phyloP scores from a whole-genome alignment of 345 rosid species.

The Brassica rapa region DNA sequence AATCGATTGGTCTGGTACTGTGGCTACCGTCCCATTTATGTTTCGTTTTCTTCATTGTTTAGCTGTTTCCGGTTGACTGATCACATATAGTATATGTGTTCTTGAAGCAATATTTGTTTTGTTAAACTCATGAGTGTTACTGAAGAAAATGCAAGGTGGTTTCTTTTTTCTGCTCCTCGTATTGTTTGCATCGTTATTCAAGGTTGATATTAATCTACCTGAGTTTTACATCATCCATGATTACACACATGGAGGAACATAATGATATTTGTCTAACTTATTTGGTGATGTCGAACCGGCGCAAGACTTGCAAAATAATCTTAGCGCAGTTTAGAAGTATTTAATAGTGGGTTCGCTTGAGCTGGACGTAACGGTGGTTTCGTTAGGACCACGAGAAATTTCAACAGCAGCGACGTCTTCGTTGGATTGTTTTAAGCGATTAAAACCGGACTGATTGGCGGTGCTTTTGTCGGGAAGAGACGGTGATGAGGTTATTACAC shows the following conservation, averaged over 20 bases:
- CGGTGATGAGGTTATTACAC: not conserved
- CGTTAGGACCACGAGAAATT: not conserved
- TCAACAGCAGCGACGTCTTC: not conserved
- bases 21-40: not conserved
- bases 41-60: not conserved
- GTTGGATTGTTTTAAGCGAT: not conserved
- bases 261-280: no score
- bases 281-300: no score
- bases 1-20: not conserved
- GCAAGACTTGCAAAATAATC: not conserved
- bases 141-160: not conserved
- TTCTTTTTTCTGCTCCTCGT: not conserved
- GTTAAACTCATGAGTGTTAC: not conserved
- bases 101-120: not conserved
- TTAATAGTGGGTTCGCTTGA: not conserved
- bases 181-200: not conserved
- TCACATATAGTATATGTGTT: not conserved
- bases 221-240: no score
- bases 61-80: not conserved
- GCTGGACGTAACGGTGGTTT: not conserved
- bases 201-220: not conserved
- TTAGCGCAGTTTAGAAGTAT: not conserved
- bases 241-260: no score
- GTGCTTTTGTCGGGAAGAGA: slow-evolving; percentile 3
- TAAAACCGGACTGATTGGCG: not conserved